phyloP scores from a whole-genome alignment of 2,329 filamentous ascomycete species.

The Hypoxylon sp. region DNA sequence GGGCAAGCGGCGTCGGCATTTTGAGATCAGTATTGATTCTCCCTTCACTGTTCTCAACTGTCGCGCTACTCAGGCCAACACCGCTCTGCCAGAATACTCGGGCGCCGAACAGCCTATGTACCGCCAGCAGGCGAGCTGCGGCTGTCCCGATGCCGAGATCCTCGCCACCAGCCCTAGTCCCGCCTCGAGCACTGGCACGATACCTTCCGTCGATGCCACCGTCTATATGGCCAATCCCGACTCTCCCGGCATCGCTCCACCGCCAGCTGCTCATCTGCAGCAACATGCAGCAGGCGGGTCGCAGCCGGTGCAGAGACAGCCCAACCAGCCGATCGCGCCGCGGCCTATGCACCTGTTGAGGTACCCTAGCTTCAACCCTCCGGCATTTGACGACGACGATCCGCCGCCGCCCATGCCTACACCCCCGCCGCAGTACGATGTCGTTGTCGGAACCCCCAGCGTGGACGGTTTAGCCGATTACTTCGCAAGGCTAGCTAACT shows the following conservation, averaged over 20 bases:
- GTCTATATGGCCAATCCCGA: constrained; percentile 37
- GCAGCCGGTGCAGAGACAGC: constrained; percentile 47
- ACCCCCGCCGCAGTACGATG: constrained; percentile 87
- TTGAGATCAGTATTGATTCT: constrained; percentile 96
- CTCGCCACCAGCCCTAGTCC: constrained; percentile 73
- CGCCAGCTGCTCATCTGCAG: constrained; percentile 69
- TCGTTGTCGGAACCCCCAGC: constrained; percentile 76
- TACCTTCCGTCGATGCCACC: constrained; percentile 56
- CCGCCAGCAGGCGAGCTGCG: constrained; percentile 62
- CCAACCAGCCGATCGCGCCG: constrained; percentile 52
- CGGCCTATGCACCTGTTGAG: constrained; percentile 88
- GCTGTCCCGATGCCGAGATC: constrained; percentile 65
- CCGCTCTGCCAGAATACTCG: constrained; percentile 82
- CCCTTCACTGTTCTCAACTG: constrained; percentile 94
- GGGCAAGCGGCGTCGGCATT: constrained; percentile 82
- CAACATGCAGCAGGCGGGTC: constrained; percentile 44
- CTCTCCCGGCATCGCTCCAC: constrained; percentile 56
- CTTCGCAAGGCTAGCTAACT: constrained; percentile 82
- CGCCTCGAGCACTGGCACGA: constrained; percentile 68
- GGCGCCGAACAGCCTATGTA: constrained; percentile 65
- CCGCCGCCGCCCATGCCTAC: constrained; percentile 77
- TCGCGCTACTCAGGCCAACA: constrained; percentile 92
- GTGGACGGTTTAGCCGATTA: constrained; percentile 85
- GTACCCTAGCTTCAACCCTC: constrained; percentile 87
- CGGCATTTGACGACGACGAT: constrained; percentile 84